A percentile compares a stretch with the other conserved stretches of the same genome.
These are phyloP conservation scores for Thelonectria rubi DNA, from an alignment of 2,329 filamentous ascomycete genomes.

Conservation along the genomic window DNA sequence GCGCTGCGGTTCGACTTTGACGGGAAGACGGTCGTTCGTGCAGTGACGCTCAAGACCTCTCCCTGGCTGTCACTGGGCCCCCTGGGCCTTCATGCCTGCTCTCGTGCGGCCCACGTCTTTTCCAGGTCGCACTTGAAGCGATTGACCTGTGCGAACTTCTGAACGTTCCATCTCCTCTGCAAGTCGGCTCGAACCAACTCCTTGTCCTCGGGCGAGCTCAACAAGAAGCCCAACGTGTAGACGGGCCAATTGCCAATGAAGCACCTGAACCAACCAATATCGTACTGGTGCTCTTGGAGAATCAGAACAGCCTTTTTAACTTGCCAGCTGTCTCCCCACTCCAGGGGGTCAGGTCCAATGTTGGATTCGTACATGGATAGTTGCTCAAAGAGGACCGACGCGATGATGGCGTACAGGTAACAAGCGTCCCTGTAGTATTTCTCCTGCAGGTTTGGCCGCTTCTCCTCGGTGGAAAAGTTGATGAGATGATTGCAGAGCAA, in stretches of 20 bases:
- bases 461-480: not conserved
- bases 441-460: not conserved
- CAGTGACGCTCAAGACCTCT: not conserved
- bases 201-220: slow-evolving; percentile 23
- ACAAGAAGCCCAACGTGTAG: slow-evolving; percentile 35
- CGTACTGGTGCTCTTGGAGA: slow-evolving; percentile 20
- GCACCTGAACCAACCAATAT: slow-evolving; percentile 35
- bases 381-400: slow-evolving; percentile 34
- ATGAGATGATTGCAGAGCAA: slow-evolving; percentile 16
- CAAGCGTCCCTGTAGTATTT: slow-evolving; percentile 28
- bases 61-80: not conserved
- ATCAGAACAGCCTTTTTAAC: slow-evolving; percentile 24
- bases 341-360: not conserved
- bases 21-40: not conserved
- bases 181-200: slow-evolving; percentile 30
- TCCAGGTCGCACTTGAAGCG: slow-evolving; percentile 36
- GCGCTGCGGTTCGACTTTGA: not conserved
- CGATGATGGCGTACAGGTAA: slow-evolving; percentile 31
- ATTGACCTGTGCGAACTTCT: slow-evolving; percentile 27
- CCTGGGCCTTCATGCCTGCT: not conserved
- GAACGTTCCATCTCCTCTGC: slow-evolving; percentile 28
- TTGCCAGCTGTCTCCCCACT: slow-evolving; percentile 29
- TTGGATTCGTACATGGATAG: not conserved
- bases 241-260: slow-evolving; percentile 42
- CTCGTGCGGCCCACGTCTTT: slow-evolving; percentile 22